Conservation (phyloP, 352 stramenopile genomes). For the Phytophthora tentaculata region DNA sequence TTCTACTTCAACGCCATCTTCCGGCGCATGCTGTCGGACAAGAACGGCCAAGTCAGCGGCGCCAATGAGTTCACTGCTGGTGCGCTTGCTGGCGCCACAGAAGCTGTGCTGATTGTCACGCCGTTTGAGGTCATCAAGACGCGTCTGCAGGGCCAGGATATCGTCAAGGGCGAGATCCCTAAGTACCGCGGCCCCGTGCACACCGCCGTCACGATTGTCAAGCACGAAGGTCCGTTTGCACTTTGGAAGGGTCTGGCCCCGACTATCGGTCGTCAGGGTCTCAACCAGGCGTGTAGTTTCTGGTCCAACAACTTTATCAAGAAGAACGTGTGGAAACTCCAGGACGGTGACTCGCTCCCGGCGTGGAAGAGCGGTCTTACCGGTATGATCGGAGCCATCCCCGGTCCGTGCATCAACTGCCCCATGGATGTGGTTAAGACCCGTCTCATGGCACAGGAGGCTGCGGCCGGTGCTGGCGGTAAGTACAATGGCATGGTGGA, state of each 20-base stretch:
- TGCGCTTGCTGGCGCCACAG: constrained; percentile 93
- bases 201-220: constrained; percentile 91
- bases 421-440: constrained; percentile 98
- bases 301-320: constrained; percentile 96
- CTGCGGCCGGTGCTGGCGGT: constrained; percentile 75
- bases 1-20: constrained; percentile 92
- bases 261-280: constrained; percentile 97
- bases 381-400: constrained; percentile 89
- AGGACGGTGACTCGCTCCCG: constrained; percentile 89
- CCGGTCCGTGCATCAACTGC: constrained; percentile 90
- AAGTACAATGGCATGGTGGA: constrained; percentile 96
- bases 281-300: constrained; percentile 99
- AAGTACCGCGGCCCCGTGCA: constrained; percentile 93
- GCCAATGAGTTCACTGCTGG: constrained; percentile 90
- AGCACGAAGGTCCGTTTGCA: constrained; percentile 93
- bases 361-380: constrained; percentile 96
- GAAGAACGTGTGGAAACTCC: constrained; percentile 84
- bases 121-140: constrained; percentile 99
- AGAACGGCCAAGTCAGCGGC: constrained; percentile 84
- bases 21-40: constrained; percentile 71
- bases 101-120: constrained; percentile 97
- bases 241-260: constrained; percentile 97
- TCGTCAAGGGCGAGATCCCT: constrained; percentile 74
- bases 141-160: constrained; percentile 95
- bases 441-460: constrained; percentile 92